Evolutionary conservation across 2,329 filamentous ascomycete species (phyloP), one percentile per base, ranked within the genome.

Genomic region (Ascochyta koolunga): DNA sequence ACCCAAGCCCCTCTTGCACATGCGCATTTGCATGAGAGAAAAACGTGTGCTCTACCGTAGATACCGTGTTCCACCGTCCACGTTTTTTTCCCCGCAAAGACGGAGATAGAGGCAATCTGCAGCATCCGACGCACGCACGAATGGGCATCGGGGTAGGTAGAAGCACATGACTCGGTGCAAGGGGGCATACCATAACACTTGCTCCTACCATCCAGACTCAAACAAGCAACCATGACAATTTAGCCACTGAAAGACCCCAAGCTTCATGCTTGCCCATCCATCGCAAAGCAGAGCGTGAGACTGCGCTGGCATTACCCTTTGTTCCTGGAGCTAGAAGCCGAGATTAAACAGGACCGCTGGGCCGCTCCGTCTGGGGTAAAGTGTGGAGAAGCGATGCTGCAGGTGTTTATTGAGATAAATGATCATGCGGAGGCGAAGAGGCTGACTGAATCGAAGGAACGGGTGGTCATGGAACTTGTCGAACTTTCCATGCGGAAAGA

Each of bases 361-460:
- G 52, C 52, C 52, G 52, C 42, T 37, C 47, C 52, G 47, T 56
- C 52, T 50, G 52, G 46, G 52, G 52, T 56, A 56, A 56, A 50
- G 47, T 56, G 47, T 56, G 52, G 52, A 56, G 52, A 56, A 50
- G 47, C 52, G 52, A 50, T 43, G 52, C 47, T 50, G 52, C 52
- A 50, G 37, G 42, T 50, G 16, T 43, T 42, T 50, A 50, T 56
- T 56, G 47, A 45, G 52, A 36, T 24, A 18, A 45, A 3, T 56
- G 52, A 38, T 51, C 52, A 56, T 56, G 52, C 19, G 52, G 41
- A 56, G 52, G 47, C 47, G 21, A 50, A 50, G 52, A 47, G 42
- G 52, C 47, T 50, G 41, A 50, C 42, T 50, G 52, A 27, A 39
- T 38, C 46, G 42, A 32, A 50, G 42, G 27, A 25, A 43, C 21